Evolutionary conservation across 345 rosid species (phyloP).

Genomic region (Aegle marmelos): DNA sequence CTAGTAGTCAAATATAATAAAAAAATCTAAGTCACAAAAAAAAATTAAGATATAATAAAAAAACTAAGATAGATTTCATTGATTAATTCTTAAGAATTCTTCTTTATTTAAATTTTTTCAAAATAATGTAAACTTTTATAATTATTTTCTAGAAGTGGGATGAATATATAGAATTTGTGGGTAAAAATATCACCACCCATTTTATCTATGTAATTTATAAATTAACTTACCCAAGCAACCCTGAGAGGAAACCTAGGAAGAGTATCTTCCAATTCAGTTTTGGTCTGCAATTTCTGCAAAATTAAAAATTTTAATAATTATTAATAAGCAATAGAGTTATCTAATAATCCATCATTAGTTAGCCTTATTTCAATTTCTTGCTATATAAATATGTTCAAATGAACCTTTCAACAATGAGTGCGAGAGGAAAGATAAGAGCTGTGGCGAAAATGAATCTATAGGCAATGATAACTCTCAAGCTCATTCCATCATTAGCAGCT

Average conservation of each 20-base stretch:
- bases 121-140: too few relatives aligned
- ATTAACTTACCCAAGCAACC: slow-evolving; percentile 42
- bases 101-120: too few relatives aligned
- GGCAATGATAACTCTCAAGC: slow-evolving; percentile 19
- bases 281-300: slow-evolving; percentile 42
- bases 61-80: too few relatives aligned
- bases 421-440: slow-evolving; percentile 27
- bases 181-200: too few relatives aligned
- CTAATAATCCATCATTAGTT: background rate
- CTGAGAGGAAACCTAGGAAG: slow-evolving; percentile 45
- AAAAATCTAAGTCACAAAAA: too few relatives aligned
- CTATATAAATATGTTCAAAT: too few relatives aligned
- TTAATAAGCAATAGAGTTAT: background rate
- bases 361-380: too few relatives aligned
- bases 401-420: slow-evolving; percentile 30
- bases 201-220: background rate
- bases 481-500: slow-evolving; percentile 29
- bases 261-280: slow-evolving; percentile 43
- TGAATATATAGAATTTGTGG: too few relatives aligned
- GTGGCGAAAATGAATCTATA: slow-evolving; percentile 30
- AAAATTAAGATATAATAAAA: too few relatives aligned
- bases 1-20: too few relatives aligned
- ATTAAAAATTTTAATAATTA: background rate
- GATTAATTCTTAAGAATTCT: too few relatives aligned
- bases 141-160: too few relatives aligned